Evolutionary conservation across 495 filamentous ascomycete genomes (phyloP).

Genomic region (Daldinia grandis): DNA sequence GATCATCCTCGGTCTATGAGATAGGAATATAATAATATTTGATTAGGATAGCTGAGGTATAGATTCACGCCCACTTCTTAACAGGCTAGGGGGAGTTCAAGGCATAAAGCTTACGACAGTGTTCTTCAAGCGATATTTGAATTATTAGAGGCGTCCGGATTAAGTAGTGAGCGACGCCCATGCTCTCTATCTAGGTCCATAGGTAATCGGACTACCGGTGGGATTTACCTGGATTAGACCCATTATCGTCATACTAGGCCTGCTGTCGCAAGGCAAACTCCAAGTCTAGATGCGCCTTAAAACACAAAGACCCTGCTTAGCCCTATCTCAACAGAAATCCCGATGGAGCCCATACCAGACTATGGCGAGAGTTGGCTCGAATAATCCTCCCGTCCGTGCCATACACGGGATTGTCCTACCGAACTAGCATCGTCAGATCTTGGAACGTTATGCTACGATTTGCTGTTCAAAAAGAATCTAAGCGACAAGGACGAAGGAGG

Average conservation of each 20-base stretch:
- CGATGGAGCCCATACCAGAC: conserved; percentile 5
- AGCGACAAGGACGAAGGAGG: not conserved
- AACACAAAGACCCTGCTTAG: not conserved
- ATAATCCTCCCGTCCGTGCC: conserved; percentile 13
- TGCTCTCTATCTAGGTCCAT: not conserved
- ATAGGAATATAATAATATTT: not conserved
- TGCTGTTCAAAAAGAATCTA: not conserved
- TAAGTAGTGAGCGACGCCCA: not conserved
- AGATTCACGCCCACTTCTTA: not conserved
- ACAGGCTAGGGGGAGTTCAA: not conserved
- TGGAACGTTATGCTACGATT: not conserved
- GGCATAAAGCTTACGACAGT: not conserved
- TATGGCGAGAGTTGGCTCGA: conserved; percentile 6
- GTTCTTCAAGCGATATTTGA: not conserved
- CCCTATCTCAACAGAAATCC: conserved; percentile 1
- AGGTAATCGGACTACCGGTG: not conserved
- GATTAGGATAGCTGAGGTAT: not conserved
- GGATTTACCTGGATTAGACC: not conserved
- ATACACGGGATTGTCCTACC: conserved; percentile 3
- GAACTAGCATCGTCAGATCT: conserved; percentile 1
- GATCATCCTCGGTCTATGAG: not conserved
- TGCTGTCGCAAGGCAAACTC: not conserved
- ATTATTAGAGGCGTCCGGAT: not conserved
- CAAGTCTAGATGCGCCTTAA: not conserved
- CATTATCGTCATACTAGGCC: not conserved